Percentiles rank a stretch among this genome's conserved stretches.
Conservation (phyloP, 2,329 filamentous ascomycete species). For the Xylariales sp. region DNA sequence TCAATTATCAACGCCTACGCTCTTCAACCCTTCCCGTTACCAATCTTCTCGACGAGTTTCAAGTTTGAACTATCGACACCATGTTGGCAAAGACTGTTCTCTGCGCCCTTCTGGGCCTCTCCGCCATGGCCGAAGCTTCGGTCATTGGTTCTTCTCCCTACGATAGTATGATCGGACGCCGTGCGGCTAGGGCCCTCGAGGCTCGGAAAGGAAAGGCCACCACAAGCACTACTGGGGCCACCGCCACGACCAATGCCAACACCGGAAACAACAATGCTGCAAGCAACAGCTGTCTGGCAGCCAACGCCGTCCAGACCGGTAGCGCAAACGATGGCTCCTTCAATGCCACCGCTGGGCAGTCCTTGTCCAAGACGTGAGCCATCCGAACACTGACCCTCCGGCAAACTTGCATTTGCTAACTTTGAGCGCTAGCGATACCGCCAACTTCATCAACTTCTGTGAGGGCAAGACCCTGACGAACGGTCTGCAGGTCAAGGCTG, state of each 20-base stretch:
- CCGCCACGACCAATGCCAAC: conserved; percentile 9
- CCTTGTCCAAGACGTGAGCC: conserved; percentile 47
- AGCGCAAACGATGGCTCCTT: conserved; percentile 31
- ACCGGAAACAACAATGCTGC: conserved; percentile 11
- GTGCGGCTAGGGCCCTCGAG: conserved; percentile 27
- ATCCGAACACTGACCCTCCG: background rate
- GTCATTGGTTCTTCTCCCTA: conserved; percentile 34
- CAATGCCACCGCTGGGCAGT: conserved; percentile 37
- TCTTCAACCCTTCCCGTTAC: too few relatives aligned
- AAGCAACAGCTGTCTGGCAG: conserved; percentile 30
- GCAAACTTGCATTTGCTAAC: conserved; percentile 7
- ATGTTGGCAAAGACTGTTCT: conserved; percentile 51
- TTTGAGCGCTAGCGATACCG: conserved; percentile 41
- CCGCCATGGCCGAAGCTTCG: conserved; percentile 40
- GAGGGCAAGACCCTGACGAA: conserved; percentile 51
- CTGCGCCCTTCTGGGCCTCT: conserved; percentile 44
- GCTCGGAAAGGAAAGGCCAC: conserved; percentile 33
- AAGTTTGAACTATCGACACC: conserved; percentile 27
- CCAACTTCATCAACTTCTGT: conserved; percentile 64
- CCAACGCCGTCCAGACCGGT: conserved; percentile 43
- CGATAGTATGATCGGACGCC: conserved; percentile 21
- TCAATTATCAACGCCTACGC: too few relatives aligned
- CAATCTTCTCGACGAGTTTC: too few relatives aligned
- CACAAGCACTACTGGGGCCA: conserved; percentile 1
- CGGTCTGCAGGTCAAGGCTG: conserved; percentile 50